Conservation (phyloP, 352 stramenopile species). For the Globisporangium paddicum region DNA sequence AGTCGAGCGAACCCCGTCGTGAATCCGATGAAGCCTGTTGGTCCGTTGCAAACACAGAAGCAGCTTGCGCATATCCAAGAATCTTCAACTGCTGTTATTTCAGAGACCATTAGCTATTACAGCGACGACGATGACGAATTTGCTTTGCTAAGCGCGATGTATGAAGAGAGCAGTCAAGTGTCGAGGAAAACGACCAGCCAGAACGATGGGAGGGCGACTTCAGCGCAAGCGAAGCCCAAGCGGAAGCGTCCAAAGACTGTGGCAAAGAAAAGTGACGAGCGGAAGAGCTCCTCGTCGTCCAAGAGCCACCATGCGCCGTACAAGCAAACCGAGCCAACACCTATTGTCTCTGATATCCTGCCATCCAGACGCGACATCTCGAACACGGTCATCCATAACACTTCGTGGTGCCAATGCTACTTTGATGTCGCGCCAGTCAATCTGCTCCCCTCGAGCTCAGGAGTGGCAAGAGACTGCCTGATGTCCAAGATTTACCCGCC, state of each 20-base stretch:
- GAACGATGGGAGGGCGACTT: neutral
- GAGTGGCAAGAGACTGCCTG: constrained; percentile 10
- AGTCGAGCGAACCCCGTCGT: neutral
- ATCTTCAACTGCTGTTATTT: neutral
- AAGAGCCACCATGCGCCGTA: constrained; percentile 6
- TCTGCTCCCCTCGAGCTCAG: constrained; percentile 22
- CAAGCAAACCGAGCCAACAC: constrained; percentile 13
- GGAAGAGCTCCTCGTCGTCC: constrained; percentile 9
- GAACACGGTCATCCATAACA: constrained; percentile 43
- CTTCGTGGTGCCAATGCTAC: constrained; percentile 37
- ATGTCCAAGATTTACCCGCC: constrained; percentile 27
- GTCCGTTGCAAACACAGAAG: neutral
- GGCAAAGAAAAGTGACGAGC: constrained; percentile 11
- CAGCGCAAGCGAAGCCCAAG: constrained; percentile 2
- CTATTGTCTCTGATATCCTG: constrained; percentile 28
- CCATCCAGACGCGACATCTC: constrained; percentile 19
- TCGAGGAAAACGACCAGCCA: constrained; percentile 1
- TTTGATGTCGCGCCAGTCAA: constrained; percentile 31
- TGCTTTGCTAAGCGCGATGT: neutral
- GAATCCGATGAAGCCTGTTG: neutral
- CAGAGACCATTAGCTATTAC: constrained; percentile 2
- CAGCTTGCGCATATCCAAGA: neutral
- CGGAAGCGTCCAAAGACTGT: constrained; percentile 7
- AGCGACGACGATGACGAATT: constrained; percentile 8
- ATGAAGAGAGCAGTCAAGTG: neutral